Base-by-base conservation (phyloP, 257 asterid species). In the Solanum arcanum region DNA sequence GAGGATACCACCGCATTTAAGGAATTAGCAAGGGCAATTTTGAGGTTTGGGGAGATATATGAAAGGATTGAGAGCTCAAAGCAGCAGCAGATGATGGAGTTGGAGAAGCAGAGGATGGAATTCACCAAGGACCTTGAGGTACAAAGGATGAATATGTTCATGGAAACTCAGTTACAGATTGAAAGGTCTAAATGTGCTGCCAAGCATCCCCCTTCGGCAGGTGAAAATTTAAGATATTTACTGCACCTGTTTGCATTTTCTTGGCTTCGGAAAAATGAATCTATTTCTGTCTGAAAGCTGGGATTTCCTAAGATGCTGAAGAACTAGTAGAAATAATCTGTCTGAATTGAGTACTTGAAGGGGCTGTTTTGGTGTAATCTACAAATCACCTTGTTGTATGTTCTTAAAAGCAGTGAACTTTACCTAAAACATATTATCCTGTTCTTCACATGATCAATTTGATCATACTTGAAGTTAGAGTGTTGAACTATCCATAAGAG, bases 81-180 rank as follows among this genome's bases (percentile, higher is more conserved):
- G 85, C 96, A 93, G 92, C 91, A 91, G 88, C 94, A 92, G 90
- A 91, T 95, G 93, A 83, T 95, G 90, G 97, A 94, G 89, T 49
- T 94, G 91, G 98, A 93, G 91, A 95, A 95, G 90, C 93, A 93
- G 91, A 90, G 96, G 92, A 93, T 93, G 97, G 93, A 94, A 87
- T 91, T 95, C 86, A 93, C 94, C 33, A 94, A 93, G 77, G 98
- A 94, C 37, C 87, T 95, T 90, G 97, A 95, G 89, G 95, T 94
- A 78, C 95, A 93, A 88, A 90, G 97, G 92, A 93, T 95, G 96
- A 95, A 93, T 78, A 87, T 93, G 91, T 92, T 95, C 78, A 91
- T 94, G 93, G 98, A 95, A 90, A 90, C 95, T 86, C 97, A 91
- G 89, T 89, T 93, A 76, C 93, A 91, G 91, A 87, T 94, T 18